Evolutionary conservation across 2,329 filamentous ascomycete genomes (phyloP).

Genomic region (Colletotrichum euphorbiae): DNA sequence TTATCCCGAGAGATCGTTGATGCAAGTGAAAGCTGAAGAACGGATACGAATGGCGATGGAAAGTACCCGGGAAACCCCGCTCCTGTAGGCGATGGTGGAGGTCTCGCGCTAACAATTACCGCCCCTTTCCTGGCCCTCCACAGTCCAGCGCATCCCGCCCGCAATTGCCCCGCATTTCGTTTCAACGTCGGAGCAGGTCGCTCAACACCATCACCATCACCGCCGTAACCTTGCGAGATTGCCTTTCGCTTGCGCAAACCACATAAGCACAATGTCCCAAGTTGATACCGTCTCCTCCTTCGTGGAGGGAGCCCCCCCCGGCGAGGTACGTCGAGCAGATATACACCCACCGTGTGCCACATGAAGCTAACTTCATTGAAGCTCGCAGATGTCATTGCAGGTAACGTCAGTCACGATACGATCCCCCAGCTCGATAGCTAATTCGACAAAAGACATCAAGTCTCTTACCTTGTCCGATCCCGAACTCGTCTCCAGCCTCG

Average conservation of each 20-base stretch:
- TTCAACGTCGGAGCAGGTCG: constrained; percentile 30
- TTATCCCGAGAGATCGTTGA: not conserved
- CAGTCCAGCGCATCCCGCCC: constrained; percentile 26
- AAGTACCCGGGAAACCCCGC: not conserved
- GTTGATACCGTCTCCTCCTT: constrained; percentile 81
- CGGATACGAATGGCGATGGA: not conserved
- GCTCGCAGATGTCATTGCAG: constrained; percentile 89
- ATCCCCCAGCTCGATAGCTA: constrained; percentile 24
- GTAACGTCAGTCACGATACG: constrained; percentile 58
- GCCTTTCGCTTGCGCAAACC: constrained; percentile 24
- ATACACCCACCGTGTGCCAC: constrained; percentile 33
- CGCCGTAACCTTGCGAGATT: not conserved
- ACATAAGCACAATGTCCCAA: constrained; percentile 54
- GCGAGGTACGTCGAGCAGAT: constrained; percentile 76
- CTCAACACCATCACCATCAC: constrained; percentile 23
- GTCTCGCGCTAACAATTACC: constrained; percentile 35
- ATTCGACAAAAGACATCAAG: constrained; percentile 80
- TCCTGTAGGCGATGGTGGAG: not conserved
- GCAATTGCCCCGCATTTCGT: constrained; percentile 39
- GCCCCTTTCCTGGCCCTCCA: constrained; percentile 28
- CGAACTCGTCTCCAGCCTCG: constrained; percentile 76
- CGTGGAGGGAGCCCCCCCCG: constrained; percentile 92
- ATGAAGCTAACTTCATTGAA: constrained; percentile 51
- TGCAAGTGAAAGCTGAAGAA: not conserved
- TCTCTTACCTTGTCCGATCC: constrained; percentile 78